Evolutionary conservation across 805 yeast species (phyloP), one percentile per base, ranked within the genome.

Genomic region (Candida pseudoglaebosa): DNA sequence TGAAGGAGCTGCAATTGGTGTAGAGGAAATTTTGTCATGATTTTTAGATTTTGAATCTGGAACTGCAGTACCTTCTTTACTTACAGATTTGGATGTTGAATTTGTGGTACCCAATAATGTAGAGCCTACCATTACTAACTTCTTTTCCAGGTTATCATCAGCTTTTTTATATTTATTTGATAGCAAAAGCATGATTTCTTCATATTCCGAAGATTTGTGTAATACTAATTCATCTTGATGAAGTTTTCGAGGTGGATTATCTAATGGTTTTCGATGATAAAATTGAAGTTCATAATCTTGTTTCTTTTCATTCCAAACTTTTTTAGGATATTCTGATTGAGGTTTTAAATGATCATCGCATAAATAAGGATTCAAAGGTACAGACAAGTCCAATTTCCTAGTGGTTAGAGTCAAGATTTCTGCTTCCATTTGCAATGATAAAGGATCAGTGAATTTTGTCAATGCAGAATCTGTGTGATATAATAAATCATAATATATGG

Each of bases 381-480:
- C 88, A 10, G 82, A 71, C 39, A 91, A 63, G 49, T 87, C 82
- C 21, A 91, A 58, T 43, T 87, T 84, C 44, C 98, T 73, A 43
- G 84, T 76, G 2, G 95, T 84, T 34, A 88, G 65, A 0, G 86
- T 76, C 37, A 91, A 65, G 18, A 90, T 78, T 59, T 90, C 96
- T n/a, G 91, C 72, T 61, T 93, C 98, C 76, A 91, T 78, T 38
- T 80, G 82, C 20, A 87, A 68, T 2, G 95, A 83, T 38, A 87
- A 70, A 17, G 75, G 73, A 59, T 91, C 98, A 24, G 87, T 82
- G 57, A 88, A 84, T 41, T 84, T 66, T 5, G 84, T 75, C 28
- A 88, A 79, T 43, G 79, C 75, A 2, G 76, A 65, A 59, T 91
- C 97, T 0, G 95, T 84, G 40, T 86, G 88, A 39, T 83, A 80